Evolutionary conservation across 108 stramenopile species (phyloP), one percentile per base, ranked within the genome.

Genomic region (Cyclotella cryptica): DNA sequence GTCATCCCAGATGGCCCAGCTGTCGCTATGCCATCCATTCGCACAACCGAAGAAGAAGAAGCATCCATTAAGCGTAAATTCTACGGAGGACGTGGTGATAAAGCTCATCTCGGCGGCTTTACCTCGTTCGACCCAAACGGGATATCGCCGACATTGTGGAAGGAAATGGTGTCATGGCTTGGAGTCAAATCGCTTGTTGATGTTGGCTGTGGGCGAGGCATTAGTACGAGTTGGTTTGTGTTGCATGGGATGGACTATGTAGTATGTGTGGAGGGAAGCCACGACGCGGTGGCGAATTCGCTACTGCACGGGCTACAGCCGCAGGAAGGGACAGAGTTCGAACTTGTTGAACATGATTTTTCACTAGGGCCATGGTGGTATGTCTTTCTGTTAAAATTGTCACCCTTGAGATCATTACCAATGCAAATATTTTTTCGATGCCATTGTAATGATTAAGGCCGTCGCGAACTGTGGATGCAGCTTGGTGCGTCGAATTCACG

Each of bases 181-280:
- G 89, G 88, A 22, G 82, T 96, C 58, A 88, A 91, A 66, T 86
- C 84, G 0, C 47, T 49, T 49, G 47, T 96, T 0, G 95, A 96
- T 77, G 88, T 96, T 1, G 95, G 95, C 30, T 96, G 95, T 70
- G 95, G 92, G 1, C 86, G 79, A 41, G 95, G 95, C 9, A 77
- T 86, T 18, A 79, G 76, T 10, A 89, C 92, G 0, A 60, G 66
- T 10, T 96, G 91, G 90, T 96, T 96, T 68, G 52, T 81, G 41
- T 39, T 69, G 9, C 89, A 92, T 70, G 91, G 89, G 26, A 53
- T 88, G 19, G 84, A 87, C 14, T 80, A 71, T 64, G 84, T 84
- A 0, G 68, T 82, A 21, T 96, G 95, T 68, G 89, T 90, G 14
- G 95, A 96, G 72, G 95, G 95, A 39, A 84, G 82, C 65, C 91